A percentile compares a stretch with the other conserved stretches of the same genome.
These are phyloP conservation scores for Rhizophora mangle DNA, from an alignment of 345 rosid genomes.

Conservation along the genomic window DNA sequence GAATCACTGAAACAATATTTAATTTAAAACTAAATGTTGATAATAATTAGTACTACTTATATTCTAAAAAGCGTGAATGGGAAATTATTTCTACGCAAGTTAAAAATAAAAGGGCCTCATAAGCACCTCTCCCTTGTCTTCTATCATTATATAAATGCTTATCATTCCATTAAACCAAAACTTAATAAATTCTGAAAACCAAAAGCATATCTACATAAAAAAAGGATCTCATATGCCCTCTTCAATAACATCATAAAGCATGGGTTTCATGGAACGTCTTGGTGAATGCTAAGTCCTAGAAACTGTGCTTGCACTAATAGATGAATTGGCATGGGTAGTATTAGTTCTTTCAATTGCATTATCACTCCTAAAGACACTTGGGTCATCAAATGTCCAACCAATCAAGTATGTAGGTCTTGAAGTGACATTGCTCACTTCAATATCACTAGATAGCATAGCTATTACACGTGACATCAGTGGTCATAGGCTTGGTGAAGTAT, in stretches of 20 bases:
- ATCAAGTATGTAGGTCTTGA: constrained; percentile 52
- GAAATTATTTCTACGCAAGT: not conserved
- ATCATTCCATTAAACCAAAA: too few relatives aligned
- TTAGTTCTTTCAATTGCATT: not conserved
- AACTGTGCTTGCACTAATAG: constrained; percentile 14
- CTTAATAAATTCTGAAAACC: too few relatives aligned
- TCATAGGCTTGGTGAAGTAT: constrained; percentile 48
- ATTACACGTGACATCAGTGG: constrained; percentile 68
- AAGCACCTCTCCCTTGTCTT: too few relatives aligned
- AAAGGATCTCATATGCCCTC: not conserved
- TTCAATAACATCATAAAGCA: constrained; percentile 21
- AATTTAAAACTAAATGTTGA: too few relatives aligned
- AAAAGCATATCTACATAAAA: too few relatives aligned
- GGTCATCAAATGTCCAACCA: constrained; percentile 51
- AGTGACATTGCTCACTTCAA: constrained; percentile 45
- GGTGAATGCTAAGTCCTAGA: not conserved
- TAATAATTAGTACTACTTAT: too few relatives aligned
- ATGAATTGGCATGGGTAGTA: constrained; percentile 11
- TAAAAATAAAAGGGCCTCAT: not conserved
- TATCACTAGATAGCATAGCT: constrained; percentile 66
- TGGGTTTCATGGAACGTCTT: not conserved
- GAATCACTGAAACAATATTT: too few relatives aligned
- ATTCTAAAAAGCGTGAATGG: too few relatives aligned
- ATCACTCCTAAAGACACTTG: constrained; percentile 27
- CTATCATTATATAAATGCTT: too few relatives aligned